Conservation (phyloP, 1,284 basidiomycete genomes). For the Rhodotorula sp. region DNA sequence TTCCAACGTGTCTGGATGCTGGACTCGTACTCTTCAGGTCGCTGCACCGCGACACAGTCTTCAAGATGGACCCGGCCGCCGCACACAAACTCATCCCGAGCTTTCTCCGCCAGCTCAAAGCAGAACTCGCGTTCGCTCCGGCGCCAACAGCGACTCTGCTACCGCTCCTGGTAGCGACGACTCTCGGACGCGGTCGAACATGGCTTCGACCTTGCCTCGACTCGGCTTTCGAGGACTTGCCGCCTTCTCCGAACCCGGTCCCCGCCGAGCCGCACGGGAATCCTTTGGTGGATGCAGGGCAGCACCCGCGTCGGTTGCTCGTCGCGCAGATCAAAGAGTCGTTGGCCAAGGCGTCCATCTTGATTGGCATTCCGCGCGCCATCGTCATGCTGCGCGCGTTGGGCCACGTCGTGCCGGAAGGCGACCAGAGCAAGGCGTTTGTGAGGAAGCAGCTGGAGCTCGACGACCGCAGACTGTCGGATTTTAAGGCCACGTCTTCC, state of each 20-base stretch:
- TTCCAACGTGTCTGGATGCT: too few relatives aligned
- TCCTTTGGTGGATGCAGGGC: neutral
- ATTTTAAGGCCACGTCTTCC: neutral
- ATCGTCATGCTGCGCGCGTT: conserved; percentile 29
- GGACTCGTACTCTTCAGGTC: too few relatives aligned
- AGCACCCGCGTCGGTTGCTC: conserved; percentile 22
- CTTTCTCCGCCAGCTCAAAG: too few relatives aligned
- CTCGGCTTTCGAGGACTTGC: neutral
- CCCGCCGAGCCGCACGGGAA: conserved; percentile 7
- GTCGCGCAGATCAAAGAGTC: conserved; percentile 27
- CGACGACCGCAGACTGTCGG: neutral
- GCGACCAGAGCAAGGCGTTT: conserved; percentile 10
- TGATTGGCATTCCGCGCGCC: conserved; percentile 28
- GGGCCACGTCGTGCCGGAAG: neutral
- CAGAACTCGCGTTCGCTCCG: conserved; percentile 2
- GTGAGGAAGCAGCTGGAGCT: conserved; percentile 11
- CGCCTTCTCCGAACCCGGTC: neutral
- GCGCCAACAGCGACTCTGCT: conserved; percentile 7
- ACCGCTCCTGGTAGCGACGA: conserved; percentile 19
- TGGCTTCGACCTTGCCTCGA: conserved; percentile 21
- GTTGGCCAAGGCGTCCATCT: conserved; percentile 19
- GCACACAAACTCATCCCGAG: too few relatives aligned
- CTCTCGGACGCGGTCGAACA: conserved; percentile 13
- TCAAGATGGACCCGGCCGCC: too few relatives aligned
- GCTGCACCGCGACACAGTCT: too few relatives aligned